Conservation (phyloP, 148 eudicot genomes). For the Drosera capensis region DNA sequence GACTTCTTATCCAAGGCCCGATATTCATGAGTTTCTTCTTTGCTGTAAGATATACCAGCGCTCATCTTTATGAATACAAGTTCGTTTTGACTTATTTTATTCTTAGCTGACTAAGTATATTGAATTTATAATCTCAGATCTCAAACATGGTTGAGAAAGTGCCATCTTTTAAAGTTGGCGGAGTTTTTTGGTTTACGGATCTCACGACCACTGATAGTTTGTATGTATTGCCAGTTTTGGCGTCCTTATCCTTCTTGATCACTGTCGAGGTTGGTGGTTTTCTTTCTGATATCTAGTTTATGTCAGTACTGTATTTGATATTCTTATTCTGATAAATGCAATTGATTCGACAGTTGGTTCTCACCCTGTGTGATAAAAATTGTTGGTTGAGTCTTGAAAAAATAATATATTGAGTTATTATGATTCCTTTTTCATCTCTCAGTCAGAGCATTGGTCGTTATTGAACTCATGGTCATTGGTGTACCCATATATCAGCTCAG, state of each 20-base stretch:
- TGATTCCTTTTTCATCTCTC: no score
- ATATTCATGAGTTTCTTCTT: slow-evolving; percentile 83
- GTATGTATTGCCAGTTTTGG: slow-evolving; percentile 65
- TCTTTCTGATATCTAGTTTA: no score
- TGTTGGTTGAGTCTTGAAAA: no score
- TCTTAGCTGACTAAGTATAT: background rate
- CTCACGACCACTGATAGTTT: slow-evolving; percentile 64
- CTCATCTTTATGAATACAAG: slow-evolving; percentile 1
- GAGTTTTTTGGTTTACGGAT: slow-evolving; percentile 86
- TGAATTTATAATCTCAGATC: slow-evolving; percentile 47
- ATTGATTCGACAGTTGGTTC: no score
- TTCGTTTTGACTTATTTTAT: background rate
- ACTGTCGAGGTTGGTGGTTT: slow-evolving; percentile 61
- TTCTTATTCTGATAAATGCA: no score
- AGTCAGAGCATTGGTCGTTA: no score
- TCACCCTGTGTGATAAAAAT: no score
- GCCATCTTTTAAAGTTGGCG: slow-evolving; percentile 80
- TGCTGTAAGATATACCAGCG: slow-evolving; percentile 35
- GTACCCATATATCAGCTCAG: no score
- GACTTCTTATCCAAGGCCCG: slow-evolving; percentile 73
- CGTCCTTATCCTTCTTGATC: slow-evolving; percentile 62
- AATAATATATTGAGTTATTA: no score
- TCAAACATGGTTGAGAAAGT: slow-evolving; percentile 88
- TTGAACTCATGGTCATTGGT: no score
- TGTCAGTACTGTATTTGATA: no score